Evolutionary conservation across 2,329 filamentous ascomycete genomes (phyloP), one percentile per base, ranked within the genome.

Genomic region (Pyrenophora graminea): DNA sequence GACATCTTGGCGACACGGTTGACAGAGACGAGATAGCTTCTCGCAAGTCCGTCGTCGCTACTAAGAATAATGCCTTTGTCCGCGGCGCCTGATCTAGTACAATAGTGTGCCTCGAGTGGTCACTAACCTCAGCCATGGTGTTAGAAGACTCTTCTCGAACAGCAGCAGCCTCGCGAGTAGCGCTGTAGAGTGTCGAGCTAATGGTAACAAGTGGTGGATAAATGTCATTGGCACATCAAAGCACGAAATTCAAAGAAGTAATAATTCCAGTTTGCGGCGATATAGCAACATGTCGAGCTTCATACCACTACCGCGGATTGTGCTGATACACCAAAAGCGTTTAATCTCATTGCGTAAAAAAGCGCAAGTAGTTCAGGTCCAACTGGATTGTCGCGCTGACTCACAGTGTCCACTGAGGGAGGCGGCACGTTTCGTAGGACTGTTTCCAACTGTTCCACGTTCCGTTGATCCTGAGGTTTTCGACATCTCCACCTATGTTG

Each of bases 1-100:
- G 43, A 45, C 43, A 38, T 34, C 43, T 45, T 39, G 34, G 43
- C 43, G 23, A 45, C 27, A 45, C 43, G 17, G 27, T 21, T 45
- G 33, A 39, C 23, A 39, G 33, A 10, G 30, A 12, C 27, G 17
- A 12, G 10, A 30, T 30, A 9, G 7, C 27, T 13, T 30, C 27
- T 4, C 10, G 9, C 10, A 13, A 30, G 27, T 10, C 10, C 27
- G 10, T 30, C 27, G 10, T 30, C 27, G 27, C 10, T 13, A 30
- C 27, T 30, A 9, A 30, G 27, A 30, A 30, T 9, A 30, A 30
- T 12, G 27, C 10, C 27, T 30, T 36, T 32, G 10, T 15, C 23
- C 6, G 25, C 17, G n/a, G 18, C 13, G 41, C 41, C 27, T 13
- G 27, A 30, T 30, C 10, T 30, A 30, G 27, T 30, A 30, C 10